Evolutionary conservation across 1,139 yeast species (phyloP), one percentile per base, ranked within the genome.

Genomic region (Blastobotrys ciferrii): DNA sequence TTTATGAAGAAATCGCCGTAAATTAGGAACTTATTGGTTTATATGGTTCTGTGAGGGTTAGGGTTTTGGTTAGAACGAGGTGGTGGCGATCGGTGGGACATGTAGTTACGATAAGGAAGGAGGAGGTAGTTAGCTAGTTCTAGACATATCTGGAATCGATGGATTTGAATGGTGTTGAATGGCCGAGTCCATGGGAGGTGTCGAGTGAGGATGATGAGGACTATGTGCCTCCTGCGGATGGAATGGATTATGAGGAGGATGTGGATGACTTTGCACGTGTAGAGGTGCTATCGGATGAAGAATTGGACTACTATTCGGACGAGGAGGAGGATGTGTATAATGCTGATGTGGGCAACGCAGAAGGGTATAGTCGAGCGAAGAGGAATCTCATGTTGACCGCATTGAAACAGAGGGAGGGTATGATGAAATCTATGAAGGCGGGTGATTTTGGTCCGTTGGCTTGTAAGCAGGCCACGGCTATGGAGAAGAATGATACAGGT

Each of bases 391-490:
- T 14, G 12, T 13, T 20, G 6, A 18, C 25, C 18, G 25, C 13
- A 2, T 36, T 30, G 30, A 33, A 28, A 14, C 42, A 20, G 12
- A 28, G 32, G 6, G 38, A 36, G 11, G 40, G 13, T 4, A 23
- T 37, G 25, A 12, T 46, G 19, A 20, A 23, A 11, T 35, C 30
- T 13, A 13, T 45, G 12, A 9, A 11, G 15, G 11, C 32, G 9
- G 48, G 48, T 3, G 44, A 45, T 2, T 40, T 40, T 33, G 48
- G 44, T 12, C 35, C 32, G 5, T 3, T 36, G n/a, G 46, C 14
- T 2, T 15, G 17, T 11, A 14, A 23, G 4, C 13, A 7, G 18
- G 45, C 37, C 13, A 25, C 9, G 15, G 4, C 43, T 28, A 5
- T 19, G 32, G n/a, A n/a, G n/a, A n/a, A n/a, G n/a, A 14, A 31